phyloP scores from a whole-genome alignment of 108 stramenopile genomes.

The Pseudonitzschia multistriata region DNA sequence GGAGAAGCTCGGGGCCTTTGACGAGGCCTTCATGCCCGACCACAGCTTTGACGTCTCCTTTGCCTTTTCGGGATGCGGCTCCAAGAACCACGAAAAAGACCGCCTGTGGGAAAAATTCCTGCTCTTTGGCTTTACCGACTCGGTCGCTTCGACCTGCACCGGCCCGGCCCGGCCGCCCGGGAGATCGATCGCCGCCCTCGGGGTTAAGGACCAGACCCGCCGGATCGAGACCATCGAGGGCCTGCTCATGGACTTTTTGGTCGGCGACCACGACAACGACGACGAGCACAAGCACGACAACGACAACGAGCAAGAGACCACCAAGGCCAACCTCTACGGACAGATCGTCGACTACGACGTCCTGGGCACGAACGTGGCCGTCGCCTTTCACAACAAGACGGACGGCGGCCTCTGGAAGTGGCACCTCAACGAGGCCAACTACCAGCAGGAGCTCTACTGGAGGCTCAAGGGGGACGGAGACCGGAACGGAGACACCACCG shows the following conservation, averaged over 20 bases:
- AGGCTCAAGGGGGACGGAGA: not conserved
- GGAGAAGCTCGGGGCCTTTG: not conserved
- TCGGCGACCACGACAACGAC: not conserved
- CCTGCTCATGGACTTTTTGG: not conserved
- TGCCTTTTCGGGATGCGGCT: constrained; percentile 6
- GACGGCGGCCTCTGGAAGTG: not conserved
- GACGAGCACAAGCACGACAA: not conserved
- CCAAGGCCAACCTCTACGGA: not conserved
- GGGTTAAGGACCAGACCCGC: not conserved
- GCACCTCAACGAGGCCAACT: constrained; percentile 3
- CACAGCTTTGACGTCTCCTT: not conserved
- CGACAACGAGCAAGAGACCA: not conserved
- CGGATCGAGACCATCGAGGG: not conserved
- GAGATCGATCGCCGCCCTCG: not conserved
- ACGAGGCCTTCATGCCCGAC: not conserved
- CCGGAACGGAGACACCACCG: too few species aligned
- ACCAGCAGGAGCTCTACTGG: not conserved
- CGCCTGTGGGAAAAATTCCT: not conserved
- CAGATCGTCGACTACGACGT: constrained; percentile 2
- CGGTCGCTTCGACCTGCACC: not conserved
- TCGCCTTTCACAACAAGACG: not conserved
- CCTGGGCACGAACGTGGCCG: not conserved
- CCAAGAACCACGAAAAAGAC: not conserved
- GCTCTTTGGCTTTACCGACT: not conserved
- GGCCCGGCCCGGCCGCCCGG: not conserved